These are phyloP conservation scores for Saccharum spontaneum DNA, from an alignment of 176 grass and related monocot genomes.

Conservation along the genomic window DNA sequence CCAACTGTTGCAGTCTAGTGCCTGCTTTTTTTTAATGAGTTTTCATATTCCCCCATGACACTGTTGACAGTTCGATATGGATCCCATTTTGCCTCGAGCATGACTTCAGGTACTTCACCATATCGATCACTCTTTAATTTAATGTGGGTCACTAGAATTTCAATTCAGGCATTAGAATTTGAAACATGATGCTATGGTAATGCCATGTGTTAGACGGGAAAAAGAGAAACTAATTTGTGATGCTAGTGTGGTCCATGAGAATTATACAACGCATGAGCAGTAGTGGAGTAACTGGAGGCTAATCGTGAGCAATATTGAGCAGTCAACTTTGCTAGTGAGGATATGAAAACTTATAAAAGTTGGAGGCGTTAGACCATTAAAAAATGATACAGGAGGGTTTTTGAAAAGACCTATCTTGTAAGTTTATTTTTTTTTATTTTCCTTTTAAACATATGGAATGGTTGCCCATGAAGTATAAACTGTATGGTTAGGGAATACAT, in stretches of 20 bases:
- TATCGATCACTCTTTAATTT: background rate
- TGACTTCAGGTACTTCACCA: background rate
- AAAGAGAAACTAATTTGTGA: background rate
- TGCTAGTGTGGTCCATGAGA: background rate
- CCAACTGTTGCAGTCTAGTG: too few species aligned
- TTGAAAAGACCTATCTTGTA: background rate
- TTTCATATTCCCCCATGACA: too few species aligned
- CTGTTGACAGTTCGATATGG: too few species aligned
- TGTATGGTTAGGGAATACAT: background rate
- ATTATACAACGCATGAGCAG: background rate
- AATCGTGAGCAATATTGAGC: background rate
- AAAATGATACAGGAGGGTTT: background rate
- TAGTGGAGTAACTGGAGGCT: background rate
- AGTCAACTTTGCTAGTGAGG: background rate
- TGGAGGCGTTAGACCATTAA: background rate
- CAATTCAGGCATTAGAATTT: background rate
- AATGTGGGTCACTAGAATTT: background rate
- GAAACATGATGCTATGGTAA: background rate
- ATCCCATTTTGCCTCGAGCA: background rate
- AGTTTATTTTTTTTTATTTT: background rate
- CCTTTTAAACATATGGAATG: background rate
- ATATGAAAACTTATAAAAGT: background rate
- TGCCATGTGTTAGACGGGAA: background rate
- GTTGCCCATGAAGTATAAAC: background rate
- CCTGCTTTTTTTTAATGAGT: too few species aligned